Evolutionary conservation across 208 protist genomes (phyloP).

Genomic region (Crithidia sp.): DNA sequence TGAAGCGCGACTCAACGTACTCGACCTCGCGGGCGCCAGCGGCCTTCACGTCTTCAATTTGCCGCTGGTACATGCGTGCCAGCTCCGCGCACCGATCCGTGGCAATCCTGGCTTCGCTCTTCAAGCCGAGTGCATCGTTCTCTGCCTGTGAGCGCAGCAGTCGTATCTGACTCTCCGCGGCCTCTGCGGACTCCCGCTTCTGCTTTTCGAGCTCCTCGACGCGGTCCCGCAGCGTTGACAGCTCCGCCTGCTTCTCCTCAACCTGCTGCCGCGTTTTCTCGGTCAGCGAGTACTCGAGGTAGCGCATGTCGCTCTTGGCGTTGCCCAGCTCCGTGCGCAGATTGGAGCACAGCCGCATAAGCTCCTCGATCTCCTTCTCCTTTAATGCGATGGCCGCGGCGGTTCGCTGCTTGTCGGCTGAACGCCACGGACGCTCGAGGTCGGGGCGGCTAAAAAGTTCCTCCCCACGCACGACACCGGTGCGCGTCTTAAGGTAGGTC

Average conservation of each 20-base stretch:
- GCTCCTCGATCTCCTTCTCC: constrained; percentile 89
- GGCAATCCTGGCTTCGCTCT: constrained; percentile 61
- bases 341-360: constrained; percentile 79
- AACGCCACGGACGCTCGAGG: constrained; percentile 88
- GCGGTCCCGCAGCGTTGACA: constrained; percentile 41
- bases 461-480: constrained; percentile 77
- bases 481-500: constrained; percentile 73
- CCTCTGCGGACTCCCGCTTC: constrained; percentile 49
- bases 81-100: constrained; percentile 60
- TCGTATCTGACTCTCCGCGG: constrained; percentile 73
- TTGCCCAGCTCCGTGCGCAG: constrained; percentile 85
- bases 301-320: constrained; percentile 69
- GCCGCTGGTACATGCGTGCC: constrained; percentile 56
- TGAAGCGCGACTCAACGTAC: constrained; percentile 72
- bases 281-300: constrained; percentile 62
- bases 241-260: constrained; percentile 49
- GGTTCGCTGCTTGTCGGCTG: constrained; percentile 46
- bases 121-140: constrained; percentile 52
- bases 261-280: constrained; percentile 58
- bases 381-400: constrained; percentile 67
- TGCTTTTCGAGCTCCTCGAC: constrained; percentile 43
- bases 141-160: constrained; percentile 77
- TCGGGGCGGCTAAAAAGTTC: constrained; percentile 89
- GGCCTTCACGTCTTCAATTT: constrained; percentile 82
- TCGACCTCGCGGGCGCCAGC: constrained; percentile 68